Evolutionary conservation across 164 flowering plant genomes (phyloP).

Genomic region (Paratinospora sagittata): DNA sequence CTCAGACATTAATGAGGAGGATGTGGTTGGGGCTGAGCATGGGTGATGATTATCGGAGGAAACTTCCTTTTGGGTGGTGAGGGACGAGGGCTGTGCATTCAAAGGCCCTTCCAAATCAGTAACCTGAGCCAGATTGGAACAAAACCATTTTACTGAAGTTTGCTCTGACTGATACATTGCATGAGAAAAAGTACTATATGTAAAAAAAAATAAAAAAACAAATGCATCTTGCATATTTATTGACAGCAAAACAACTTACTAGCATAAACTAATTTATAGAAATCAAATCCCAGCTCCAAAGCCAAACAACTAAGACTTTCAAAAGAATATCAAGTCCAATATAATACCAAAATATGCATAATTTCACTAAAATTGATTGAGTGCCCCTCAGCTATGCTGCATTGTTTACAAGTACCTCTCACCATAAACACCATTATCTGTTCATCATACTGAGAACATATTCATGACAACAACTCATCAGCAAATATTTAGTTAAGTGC

Average conservation of each 20-base stretch:
- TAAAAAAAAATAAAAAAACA: too few species aligned
- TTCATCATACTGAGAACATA: background rate
- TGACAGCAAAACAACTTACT: background rate
- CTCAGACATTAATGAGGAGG: conserved; percentile 45
- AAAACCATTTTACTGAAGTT: background rate
- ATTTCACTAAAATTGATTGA: background rate
- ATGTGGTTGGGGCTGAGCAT: conserved; percentile 29
- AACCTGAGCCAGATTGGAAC: conserved; percentile 33
- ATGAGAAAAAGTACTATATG: too few species aligned
- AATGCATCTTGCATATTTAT: background rate
- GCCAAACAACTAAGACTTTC: background rate
- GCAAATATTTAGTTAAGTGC: background rate
- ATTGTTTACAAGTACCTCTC: background rate
- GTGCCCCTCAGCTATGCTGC: background rate
- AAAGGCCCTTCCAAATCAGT: conserved; percentile 32
- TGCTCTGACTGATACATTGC: background rate
- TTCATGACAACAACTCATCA: background rate
- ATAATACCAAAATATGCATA: too few species aligned
- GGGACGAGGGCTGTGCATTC: conserved; percentile 30
- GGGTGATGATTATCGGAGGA: conserved; percentile 35
- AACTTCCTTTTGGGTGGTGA: conserved; percentile 28
- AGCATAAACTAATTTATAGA: background rate
- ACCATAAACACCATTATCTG: background rate
- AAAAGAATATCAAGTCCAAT: background rate
- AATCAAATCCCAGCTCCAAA: background rate